Base-by-base conservation (phyloP, 2,329 filamentous ascomycete species). In the Pestalotiopsis sp. region DNA sequence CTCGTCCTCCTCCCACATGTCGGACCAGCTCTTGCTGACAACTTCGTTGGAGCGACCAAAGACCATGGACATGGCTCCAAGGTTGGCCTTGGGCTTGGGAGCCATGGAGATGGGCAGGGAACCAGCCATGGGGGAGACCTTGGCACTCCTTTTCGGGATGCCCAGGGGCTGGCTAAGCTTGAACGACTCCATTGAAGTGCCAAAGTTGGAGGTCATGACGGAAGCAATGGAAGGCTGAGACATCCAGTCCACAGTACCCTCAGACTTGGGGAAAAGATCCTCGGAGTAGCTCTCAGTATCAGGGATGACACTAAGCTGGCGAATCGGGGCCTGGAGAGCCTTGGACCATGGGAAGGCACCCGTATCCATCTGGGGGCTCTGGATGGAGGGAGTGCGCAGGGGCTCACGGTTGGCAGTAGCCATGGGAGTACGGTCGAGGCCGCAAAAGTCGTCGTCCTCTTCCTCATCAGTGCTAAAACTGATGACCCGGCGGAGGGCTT, bases 1-100 rank as follows among this genome's bases (percentile, higher is more conserved):
- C 60, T 86, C 84, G 66, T 98, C 95, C 80, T 98, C 95, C 69
- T 98, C 95, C 92, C 94, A 98, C 80, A 98, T 90, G 80, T 99
- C 96, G 77, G 95, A 97, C 96, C 96, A 99, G 85, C 96, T 98
- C 91, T 98, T 98, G 68, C 96, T 97, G 62, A 97, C 93, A 62
- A 88, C 85, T 60, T 95, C 92, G 71, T 90, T 88, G 78, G 92
- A 90, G 76, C 90, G 90, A 65, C 93, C 93, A 78, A 97, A 95
- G 65, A 95, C 89, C 77, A 92, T 89, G 4, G 93, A 90, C 86
- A 95, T 91, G 70, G 93, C 91, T 66, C 89, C 85, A 73, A 91
- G 84, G 56, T 88, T 87, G 71, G 89, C 86, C 73, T 89, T 89
- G 0, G 93, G 92, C 77, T 96, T 90, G 27, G 59, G 59, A 14